Percentiles rank a stretch among this genome's conserved stretches.
Conservation (phyloP, 305 asterid genomes). For the Fraxinus ornus region DNA sequence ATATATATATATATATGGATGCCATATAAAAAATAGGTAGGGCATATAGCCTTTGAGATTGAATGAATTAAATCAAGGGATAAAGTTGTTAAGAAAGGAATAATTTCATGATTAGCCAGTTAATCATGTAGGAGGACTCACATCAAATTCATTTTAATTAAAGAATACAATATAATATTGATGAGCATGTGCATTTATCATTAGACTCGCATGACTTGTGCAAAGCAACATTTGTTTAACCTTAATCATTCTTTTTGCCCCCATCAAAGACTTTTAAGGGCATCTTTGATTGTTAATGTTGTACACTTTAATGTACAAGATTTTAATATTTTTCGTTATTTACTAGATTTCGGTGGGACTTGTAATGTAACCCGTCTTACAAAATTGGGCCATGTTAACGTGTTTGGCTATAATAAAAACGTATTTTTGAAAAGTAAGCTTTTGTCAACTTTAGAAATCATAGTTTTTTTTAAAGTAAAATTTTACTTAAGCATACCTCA, state of each 20-base stretch:
- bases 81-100: slow-evolving; percentile 25
- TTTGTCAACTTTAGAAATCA: neutral
- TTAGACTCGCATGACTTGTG: neutral
- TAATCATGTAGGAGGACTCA: slow-evolving; percentile 14
- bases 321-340: neutral
- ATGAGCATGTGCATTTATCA: slow-evolving; percentile 12
- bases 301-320: neutral
- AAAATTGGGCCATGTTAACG: neutral
- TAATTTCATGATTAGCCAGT: slow-evolving; percentile 27
- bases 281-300: neutral
- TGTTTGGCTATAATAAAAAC: neutral
- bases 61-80: neutral
- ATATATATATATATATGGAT: no score
- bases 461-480: neutral
- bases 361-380: neutral
- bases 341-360: neutral
- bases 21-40: neutral
- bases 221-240: slow-evolving; percentile 4
- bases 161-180: neutral
- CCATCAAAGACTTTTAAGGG: neutral
- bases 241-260: slow-evolving; percentile 6
- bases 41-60: neutral
- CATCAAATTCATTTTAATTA: neutral
- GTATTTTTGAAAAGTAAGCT: neutral
- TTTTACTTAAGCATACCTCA: no score